Conservation (phyloP, 176 grass and related monocot genomes). For the Thinopyrum elongatum region DNA sequence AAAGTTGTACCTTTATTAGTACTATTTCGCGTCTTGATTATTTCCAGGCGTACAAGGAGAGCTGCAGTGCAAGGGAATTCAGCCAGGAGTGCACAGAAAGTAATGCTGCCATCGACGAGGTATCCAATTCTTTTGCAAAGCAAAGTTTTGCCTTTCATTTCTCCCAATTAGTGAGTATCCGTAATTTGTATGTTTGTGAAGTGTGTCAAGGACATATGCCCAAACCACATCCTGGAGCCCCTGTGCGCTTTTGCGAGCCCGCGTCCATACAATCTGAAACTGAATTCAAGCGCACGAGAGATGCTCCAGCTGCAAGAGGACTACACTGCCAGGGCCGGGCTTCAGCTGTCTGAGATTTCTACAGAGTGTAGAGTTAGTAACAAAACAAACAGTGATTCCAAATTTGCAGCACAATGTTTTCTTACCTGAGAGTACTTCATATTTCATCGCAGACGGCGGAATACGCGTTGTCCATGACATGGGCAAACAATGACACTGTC, state of each 20-base stretch:
- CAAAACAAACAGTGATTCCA: neutral
- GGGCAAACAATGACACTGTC: slow-evolving; percentile 56
- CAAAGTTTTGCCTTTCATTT: slow-evolving; percentile 41
- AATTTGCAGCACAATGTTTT: neutral
- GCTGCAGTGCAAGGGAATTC: slow-evolving; percentile 1
- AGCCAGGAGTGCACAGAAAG: slow-evolving; percentile 22
- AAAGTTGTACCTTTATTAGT: neutral
- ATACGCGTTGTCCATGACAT: slow-evolving; percentile 45
- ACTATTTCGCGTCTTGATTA: neutral
- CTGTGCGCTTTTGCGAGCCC: slow-evolving; percentile 38
- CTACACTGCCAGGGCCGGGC: neutral
- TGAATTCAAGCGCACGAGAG: slow-evolving; percentile 3
- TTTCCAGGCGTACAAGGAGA: slow-evolving; percentile 34
- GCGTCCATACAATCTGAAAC: neutral
- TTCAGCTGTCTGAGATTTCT: slow-evolving; percentile 38
- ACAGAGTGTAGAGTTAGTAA: slow-evolving; percentile 36
- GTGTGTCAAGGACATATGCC: slow-evolving; percentile 34
- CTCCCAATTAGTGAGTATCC: slow-evolving; percentile 4
- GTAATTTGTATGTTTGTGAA: neutral
- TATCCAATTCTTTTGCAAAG: slow-evolving; percentile 19
- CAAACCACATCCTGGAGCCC: slow-evolving; percentile 42
- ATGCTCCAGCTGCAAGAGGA: slow-evolving; percentile 29
- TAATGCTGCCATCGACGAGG: slow-evolving; percentile 36
- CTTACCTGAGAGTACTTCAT: neutral
- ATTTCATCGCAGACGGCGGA: slow-evolving; percentile 34